A percentile compares a stretch with the other conserved stretches of the same genome.
These are phyloP conservation scores for Ogataea pini DNA, from an alignment of 805 yeast genomes.

Conservation along the genomic window DNA sequence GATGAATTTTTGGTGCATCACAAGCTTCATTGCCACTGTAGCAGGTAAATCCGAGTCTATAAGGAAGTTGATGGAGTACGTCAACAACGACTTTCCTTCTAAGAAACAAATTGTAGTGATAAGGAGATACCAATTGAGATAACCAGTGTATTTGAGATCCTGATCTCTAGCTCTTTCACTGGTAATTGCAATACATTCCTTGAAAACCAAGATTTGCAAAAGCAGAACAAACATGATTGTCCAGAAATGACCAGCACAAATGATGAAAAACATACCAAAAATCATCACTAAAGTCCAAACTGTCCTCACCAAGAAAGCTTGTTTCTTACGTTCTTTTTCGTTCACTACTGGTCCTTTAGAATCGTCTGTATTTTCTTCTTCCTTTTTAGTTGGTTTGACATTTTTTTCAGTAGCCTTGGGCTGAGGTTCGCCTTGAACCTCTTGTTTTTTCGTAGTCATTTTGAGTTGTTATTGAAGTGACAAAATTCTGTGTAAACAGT, in stretches of 20 bases:
- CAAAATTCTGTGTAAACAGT: too few species aligned
- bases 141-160: constrained; percentile 76
- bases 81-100: constrained; percentile 81
- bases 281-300: constrained; percentile 95
- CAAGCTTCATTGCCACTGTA: constrained; percentile 28
- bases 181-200: constrained; percentile 85
- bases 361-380: not conserved
- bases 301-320: constrained; percentile 83
- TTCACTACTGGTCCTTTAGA: constrained; percentile 27
- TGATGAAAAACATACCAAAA: constrained; percentile 60
- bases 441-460: not conserved
- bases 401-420: constrained; percentile 6
- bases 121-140: constrained; percentile 91
- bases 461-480: not conserved
- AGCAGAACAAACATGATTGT: constrained; percentile 69
- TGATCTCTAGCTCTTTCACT: constrained; percentile 77
- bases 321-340: constrained; percentile 67
- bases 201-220: constrained; percentile 82
- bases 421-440: constrained; percentile 1
- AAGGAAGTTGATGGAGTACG: constrained; percentile 41
- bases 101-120: constrained; percentile 84
- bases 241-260: constrained; percentile 85
- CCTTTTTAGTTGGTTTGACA: constrained; percentile 1
- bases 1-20: constrained; percentile 76
- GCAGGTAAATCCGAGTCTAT: constrained; percentile 32